Evolutionary conservation across 176 grass and related monocot species (phyloP).

Genomic region (Musa itinerans): DNA sequence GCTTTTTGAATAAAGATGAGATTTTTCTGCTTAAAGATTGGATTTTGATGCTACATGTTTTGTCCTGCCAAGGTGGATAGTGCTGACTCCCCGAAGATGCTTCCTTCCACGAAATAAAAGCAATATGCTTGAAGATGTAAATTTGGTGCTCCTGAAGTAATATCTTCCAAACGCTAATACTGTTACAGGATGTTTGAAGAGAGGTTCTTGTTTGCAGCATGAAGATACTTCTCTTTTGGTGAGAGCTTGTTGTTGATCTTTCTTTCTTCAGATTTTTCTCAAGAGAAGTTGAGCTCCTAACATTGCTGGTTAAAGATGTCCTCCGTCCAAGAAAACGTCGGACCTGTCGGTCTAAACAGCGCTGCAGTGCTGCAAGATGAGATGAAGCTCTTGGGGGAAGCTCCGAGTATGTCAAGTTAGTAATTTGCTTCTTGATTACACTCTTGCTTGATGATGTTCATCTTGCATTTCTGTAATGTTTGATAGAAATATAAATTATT

Average conservation of each 20-base stretch:
- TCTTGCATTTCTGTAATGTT: neutral
- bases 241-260: neutral
- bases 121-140: neutral
- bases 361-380: conserved; percentile 70
- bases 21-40: neutral
- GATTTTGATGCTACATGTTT: conserved; percentile 3
- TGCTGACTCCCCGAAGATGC: neutral
- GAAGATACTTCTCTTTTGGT: neutral
- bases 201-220: neutral
- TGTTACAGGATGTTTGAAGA: neutral
- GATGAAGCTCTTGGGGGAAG: conserved; percentile 87
- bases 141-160: neutral
- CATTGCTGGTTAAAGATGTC: conserved; percentile 25
- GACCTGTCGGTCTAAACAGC: conserved; percentile 42
- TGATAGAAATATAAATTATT: neutral
- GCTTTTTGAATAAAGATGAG: neutral
- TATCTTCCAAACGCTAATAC: neutral
- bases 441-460: neutral
- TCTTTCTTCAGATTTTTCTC: neutral
- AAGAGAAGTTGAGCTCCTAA: neutral
- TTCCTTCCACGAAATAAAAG: neutral
- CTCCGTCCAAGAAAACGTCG: conserved; percentile 44
- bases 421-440: neutral
- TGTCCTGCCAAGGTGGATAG: neutral
- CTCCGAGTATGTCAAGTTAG: conserved; percentile 40